phyloP scores from a whole-genome alignment of 129 eudicot genomes.

The Flaveria linearis region DNA sequence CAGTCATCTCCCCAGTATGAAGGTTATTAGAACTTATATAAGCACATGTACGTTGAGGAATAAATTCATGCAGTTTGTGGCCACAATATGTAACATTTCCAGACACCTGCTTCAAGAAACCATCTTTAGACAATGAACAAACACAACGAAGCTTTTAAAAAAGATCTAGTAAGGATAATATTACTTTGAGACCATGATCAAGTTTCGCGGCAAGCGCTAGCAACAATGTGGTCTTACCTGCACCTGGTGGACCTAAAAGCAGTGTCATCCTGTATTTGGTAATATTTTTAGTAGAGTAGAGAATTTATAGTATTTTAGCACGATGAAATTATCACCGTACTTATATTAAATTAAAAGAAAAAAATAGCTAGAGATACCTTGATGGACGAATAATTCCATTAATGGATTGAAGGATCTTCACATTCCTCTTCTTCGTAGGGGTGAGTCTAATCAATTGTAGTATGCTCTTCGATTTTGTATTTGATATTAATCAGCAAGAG shows the following conservation, averaged over 20 bases:
- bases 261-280: conserved; percentile 46
- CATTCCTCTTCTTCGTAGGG: conserved; percentile 26
- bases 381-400: conserved; percentile 25
- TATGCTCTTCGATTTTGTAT: conserved; percentile 8
- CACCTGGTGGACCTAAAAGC: conserved; percentile 59
- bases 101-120: conserved; percentile 29
- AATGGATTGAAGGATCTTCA: conserved; percentile 27
- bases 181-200: conserved; percentile 36
- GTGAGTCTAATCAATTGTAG: conserved; percentile 13
- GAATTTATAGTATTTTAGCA: neutral
- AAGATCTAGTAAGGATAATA: neutral
- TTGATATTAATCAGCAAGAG: neutral
- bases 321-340: too few relatives aligned
- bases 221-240: conserved; percentile 55
- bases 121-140: neutral
- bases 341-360: neutral
- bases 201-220: conserved; percentile 55
- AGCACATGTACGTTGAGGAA: conserved; percentile 56
- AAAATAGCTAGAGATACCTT: conserved; percentile 2
- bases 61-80: conserved; percentile 41
- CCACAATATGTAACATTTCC: conserved; percentile 49
- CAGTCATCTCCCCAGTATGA: conserved; percentile 55
- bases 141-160: neutral
- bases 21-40: conserved; percentile 49
- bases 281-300: too few relatives aligned